A percentile compares a stretch with the other conserved stretches of the same genome.
Conservation (phyloP, 768 basidiomycete genomes). For the Cystofilobasidium bisporidii region DNA sequence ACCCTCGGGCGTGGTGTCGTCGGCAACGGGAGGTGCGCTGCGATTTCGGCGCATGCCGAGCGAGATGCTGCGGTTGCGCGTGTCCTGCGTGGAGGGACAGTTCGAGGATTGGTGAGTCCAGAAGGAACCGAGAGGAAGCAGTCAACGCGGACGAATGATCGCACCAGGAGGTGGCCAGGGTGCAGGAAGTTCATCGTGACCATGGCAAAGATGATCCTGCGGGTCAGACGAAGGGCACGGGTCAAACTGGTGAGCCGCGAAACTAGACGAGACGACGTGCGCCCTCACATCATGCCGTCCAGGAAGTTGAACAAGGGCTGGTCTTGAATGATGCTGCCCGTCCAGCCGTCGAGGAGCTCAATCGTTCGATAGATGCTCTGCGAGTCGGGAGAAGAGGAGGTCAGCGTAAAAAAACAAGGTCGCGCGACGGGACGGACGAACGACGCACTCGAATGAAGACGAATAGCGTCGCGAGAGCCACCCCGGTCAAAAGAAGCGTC, state of each 20-base stretch:
- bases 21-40: too few relatives aligned
- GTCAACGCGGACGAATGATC: too few relatives aligned
- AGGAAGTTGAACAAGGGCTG: not conserved
- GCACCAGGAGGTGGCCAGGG: conserved; percentile 4
- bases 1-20: too few relatives aligned
- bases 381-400: too few relatives aligned
- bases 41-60: too few relatives aligned
- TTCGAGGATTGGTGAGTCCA: too few relatives aligned
- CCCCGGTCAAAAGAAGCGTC: conserved; percentile 38
- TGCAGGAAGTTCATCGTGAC: conserved; percentile 6
- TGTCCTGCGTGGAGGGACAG: too few relatives aligned
- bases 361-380: conserved; percentile 45
- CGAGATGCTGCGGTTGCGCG: too few relatives aligned
- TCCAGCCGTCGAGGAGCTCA: conserved; percentile 12
- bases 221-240: too few relatives aligned
- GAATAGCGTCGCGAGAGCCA: conserved; percentile 43
- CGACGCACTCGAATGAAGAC: conserved; percentile 48
- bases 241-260: too few relatives aligned
- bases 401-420: not conserved
- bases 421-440: not conserved
- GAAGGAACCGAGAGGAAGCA: too few relatives aligned
- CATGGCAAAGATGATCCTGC: conserved; percentile 11
- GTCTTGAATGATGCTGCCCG: not conserved
- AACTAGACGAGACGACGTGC: too few relatives aligned
- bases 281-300: conserved; percentile 17